Conservation (phyloP, 2,329 filamentous ascomycete genomes). For the Beauveria rudraprayagi region DNA sequence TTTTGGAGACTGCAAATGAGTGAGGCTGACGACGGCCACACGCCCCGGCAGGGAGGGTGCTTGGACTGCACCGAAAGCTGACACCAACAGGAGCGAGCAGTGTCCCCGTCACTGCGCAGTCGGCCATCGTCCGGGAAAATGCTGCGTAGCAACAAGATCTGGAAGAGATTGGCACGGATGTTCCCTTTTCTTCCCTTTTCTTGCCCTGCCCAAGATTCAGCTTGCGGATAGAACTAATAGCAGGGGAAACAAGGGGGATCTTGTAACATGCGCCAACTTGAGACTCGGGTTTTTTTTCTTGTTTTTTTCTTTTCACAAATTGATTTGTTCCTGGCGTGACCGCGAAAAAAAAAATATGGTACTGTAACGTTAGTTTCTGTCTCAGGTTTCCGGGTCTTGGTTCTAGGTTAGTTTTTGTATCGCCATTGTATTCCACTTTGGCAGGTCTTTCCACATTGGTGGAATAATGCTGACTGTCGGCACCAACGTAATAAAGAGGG, state of each 20-base stretch:
- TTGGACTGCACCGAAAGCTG: background rate
- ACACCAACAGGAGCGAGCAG: background rate
- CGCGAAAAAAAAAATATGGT: too few relatives aligned
- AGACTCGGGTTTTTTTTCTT: too few relatives aligned
- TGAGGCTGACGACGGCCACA: background rate
- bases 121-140: constrained; percentile 9
- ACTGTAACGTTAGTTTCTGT: too few relatives aligned
- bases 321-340: too few relatives aligned
- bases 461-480: too few relatives aligned
- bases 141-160: background rate
- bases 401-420: too few relatives aligned
- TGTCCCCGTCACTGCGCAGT: background rate
- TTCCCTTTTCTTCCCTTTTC: background rate
- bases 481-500: too few relatives aligned
- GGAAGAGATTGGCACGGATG: background rate
- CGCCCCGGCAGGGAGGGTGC: background rate
- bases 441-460: too few relatives aligned
- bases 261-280: background rate
- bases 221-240: background rate
- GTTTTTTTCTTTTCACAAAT: too few relatives aligned
- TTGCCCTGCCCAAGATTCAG: background rate
- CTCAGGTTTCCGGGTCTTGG: too few relatives aligned
- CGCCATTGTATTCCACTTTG: too few relatives aligned
- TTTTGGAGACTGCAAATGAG: background rate
- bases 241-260: background rate